phyloP scores from a whole-genome alignment of 2,329 filamentous ascomycete genomes.

The Pyricularia grisea region DNA sequence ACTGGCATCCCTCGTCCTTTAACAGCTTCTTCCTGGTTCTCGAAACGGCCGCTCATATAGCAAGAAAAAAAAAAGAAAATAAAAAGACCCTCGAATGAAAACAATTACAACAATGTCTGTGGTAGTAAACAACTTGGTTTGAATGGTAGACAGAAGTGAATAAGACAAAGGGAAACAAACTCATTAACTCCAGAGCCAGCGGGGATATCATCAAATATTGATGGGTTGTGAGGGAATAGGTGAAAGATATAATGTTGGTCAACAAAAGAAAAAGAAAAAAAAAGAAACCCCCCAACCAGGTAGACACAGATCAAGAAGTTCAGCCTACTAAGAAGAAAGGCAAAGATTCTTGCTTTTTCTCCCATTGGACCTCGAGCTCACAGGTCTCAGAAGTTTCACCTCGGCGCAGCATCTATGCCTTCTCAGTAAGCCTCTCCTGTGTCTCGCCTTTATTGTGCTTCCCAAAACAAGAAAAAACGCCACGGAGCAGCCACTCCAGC shows the following conservation, averaged over 20 bases:
- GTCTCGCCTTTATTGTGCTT: neutral
- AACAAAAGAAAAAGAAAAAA: neutral
- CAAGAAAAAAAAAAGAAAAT: neutral
- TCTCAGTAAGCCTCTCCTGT: neutral
- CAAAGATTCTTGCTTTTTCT: neutral
- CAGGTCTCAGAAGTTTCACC: neutral
- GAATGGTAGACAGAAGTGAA: neutral
- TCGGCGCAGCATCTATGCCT: neutral
- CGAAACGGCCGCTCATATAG: neutral
- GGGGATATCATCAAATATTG: neutral
- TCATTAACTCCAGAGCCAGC: neutral
- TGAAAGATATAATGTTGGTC: neutral
- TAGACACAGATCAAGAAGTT: neutral
- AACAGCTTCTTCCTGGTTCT: neutral
- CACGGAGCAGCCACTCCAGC: neutral
- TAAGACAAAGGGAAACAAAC: neutral
- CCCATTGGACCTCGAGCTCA: neutral
- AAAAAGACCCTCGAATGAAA: neutral
- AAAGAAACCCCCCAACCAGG: too few relatives aligned
- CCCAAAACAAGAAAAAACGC: neutral
- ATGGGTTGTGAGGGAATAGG: neutral
- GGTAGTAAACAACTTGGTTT: neutral
- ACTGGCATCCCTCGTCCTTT: neutral
- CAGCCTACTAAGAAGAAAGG: neutral
- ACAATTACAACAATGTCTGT: neutral